phyloP scores from a whole-genome alignment of 2,329 filamentous ascomycete genomes.

The Aspergillus tamarii region DNA sequence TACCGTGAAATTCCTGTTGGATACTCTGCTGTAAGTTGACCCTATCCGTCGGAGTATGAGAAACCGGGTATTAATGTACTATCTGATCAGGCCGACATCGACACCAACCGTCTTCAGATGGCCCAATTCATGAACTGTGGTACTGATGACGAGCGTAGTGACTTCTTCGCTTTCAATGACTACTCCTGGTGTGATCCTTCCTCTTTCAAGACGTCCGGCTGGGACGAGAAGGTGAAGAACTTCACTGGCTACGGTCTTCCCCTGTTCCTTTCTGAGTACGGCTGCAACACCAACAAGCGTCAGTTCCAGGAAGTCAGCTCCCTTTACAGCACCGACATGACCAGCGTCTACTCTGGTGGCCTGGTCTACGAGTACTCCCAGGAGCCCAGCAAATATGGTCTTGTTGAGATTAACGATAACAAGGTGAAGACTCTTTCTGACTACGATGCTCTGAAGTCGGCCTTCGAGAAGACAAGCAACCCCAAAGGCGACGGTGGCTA shows the following conservation, averaged over 20 bases:
- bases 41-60: background rate
- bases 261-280: conserved; percentile 94
- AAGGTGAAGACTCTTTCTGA: conserved; percentile 63
- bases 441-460: conserved; percentile 61
- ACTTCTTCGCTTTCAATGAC: conserved; percentile 90
- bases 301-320: conserved; percentile 78
- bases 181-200: conserved; percentile 77
- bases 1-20: conserved; percentile 73
- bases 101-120: conserved; percentile 82
- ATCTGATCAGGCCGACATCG: conserved; percentile 68
- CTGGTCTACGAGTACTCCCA: conserved; percentile 96
- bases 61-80: background rate
- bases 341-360: conserved; percentile 87
- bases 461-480: conserved; percentile 53
- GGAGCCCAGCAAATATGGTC: conserved; percentile 78
- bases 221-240: conserved; percentile 85
- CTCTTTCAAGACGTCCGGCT: conserved; percentile 75
- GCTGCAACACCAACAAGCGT: conserved; percentile 81
- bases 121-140: conserved; percentile 95
- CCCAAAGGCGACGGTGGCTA: conserved; percentile 63
- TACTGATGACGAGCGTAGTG: conserved; percentile 76
- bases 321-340: conserved; percentile 84
- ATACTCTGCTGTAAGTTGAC: conserved; percentile 58
- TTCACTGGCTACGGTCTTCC: conserved; percentile 85
- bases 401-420: conserved; percentile 66